Percentiles rank a stretch among this genome's conserved stretches.
Evolutionary conservation across 768 basidiomycete species (phyloP).

Genomic region (Mycena alexandri): DNA sequence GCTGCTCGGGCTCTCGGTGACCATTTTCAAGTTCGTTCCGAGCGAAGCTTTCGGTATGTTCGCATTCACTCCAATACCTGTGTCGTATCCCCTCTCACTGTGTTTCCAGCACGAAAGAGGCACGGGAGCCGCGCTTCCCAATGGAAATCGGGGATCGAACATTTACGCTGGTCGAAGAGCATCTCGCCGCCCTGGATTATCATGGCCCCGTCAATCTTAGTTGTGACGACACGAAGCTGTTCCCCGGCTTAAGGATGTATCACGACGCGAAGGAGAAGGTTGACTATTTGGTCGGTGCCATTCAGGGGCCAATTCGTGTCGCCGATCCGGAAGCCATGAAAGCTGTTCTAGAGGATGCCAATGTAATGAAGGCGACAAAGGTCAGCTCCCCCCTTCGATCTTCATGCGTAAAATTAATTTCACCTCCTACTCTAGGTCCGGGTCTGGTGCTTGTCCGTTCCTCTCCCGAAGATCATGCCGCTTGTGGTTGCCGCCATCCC

Average conservation of each 20-base stretch:
- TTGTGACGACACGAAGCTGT: conserved; percentile 55
- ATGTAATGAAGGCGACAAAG: conserved; percentile 41
- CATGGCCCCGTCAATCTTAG: conserved; percentile 45
- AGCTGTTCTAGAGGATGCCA: conserved; percentile 25
- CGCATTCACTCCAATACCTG: not conserved
- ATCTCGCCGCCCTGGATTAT: conserved; percentile 38
- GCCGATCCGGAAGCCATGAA: conserved; percentile 40
- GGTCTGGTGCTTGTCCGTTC: conserved; percentile 47
- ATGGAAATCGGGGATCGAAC: conserved; percentile 37
- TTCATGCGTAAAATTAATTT: not conserved
- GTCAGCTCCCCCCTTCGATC: conserved; percentile 32
- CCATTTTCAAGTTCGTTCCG: conserved; percentile 36
- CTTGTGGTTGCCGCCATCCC: conserved; percentile 47
- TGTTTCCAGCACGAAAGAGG: conserved; percentile 21
- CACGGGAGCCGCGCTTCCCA: conserved; percentile 39
- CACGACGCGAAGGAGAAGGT: conserved; percentile 38
- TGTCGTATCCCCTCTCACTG: not conserved
- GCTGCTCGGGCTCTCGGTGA: conserved; percentile 41
- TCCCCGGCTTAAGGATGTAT: conserved; percentile 39
- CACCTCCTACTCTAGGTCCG: conserved; percentile 38
- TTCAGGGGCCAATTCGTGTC: too few relatives aligned
- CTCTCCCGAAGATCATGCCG: too few relatives aligned
- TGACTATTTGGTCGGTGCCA: conserved; percentile 44
- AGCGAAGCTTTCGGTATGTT: conserved; percentile 32
- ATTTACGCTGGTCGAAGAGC: conserved; percentile 36